These are phyloP conservation scores for Trichoderma parareesei DNA, from an alignment of 495 filamentous ascomycete genomes.

Conservation along the genomic window DNA sequence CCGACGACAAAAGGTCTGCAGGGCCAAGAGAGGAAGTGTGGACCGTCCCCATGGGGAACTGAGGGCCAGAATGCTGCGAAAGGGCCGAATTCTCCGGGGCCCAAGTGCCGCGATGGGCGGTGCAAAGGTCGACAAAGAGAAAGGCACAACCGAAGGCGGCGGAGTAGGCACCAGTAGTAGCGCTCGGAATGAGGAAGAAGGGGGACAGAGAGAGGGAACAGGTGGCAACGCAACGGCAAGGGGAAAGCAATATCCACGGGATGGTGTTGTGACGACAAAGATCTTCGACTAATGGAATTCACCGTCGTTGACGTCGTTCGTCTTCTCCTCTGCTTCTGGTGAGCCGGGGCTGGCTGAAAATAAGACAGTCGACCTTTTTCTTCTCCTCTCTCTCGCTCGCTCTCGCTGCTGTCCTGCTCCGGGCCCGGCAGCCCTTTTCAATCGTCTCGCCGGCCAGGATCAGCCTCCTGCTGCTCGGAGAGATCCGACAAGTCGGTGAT, in stretches of 20 bases:
- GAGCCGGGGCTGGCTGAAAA: too few relatives aligned
- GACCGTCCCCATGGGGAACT: conserved; percentile 8
- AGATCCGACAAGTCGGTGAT: conserved; percentile 5
- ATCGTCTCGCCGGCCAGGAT: background rate
- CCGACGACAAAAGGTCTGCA: conserved; percentile 8
- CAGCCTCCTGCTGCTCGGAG: background rate
- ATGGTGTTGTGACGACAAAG: too few relatives aligned
- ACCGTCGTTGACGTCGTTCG: too few relatives aligned
- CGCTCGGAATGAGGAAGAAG: too few relatives aligned
- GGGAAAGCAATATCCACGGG: too few relatives aligned
- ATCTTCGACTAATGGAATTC: too few relatives aligned
- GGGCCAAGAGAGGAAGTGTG: conserved; percentile 3
- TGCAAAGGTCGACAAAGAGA: background rate
- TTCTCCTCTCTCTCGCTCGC: background rate
- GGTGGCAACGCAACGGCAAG: too few relatives aligned
- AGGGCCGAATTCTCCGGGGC: conserved; percentile 7
- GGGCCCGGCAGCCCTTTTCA: background rate
- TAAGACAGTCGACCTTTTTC: too few relatives aligned
- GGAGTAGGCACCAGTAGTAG: background rate
- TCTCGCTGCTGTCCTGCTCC: background rate
- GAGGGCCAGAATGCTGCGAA: background rate
- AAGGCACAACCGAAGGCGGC: background rate
- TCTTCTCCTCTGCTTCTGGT: too few relatives aligned
- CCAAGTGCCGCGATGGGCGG: background rate
- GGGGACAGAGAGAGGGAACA: background rate